Evolutionary conservation across 495 filamentous ascomycete genomes (phyloP).

Genomic region (Neurospora sp.): DNA sequence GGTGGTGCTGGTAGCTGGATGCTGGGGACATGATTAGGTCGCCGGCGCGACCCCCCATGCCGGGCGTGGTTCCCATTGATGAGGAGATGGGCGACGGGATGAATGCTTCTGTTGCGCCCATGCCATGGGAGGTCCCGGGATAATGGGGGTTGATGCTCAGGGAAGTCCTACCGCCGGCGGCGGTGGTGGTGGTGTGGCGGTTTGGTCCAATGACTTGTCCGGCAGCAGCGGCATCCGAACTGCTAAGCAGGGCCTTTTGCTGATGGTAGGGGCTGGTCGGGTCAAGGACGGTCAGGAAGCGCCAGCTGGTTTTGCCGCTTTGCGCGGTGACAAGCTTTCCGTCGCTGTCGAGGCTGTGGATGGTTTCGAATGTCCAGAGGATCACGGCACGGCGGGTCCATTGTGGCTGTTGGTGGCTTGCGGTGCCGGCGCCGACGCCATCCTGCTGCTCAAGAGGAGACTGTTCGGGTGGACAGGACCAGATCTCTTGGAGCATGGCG

Average conservation of each 20-base stretch:
- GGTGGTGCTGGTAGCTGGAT: constrained; percentile 30
- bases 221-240: neutral
- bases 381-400: constrained; percentile 37
- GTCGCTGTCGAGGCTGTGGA: constrained; percentile 26
- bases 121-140: neutral
- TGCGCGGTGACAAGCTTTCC: constrained; percentile 18
- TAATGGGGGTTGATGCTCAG: neutral
- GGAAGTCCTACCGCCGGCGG: neutral
- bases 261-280: constrained; percentile 36
- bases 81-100: neutral
- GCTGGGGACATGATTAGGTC: constrained; percentile 35
- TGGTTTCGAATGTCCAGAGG: constrained; percentile 39
- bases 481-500: constrained; percentile 43
- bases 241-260: constrained; percentile 28
- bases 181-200: neutral
- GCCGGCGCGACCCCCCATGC: constrained; percentile 8
- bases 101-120: neutral
- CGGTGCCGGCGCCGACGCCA: neutral
- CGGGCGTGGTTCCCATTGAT: neutral
- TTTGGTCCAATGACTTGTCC: neutral
- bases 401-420: constrained; percentile 5
- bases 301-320: constrained; percentile 29
- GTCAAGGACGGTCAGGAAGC: constrained; percentile 38
- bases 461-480: constrained; percentile 27
- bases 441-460: constrained; percentile 3